Evolutionary conservation across 2,329 filamentous ascomycete genomes (phyloP), one percentile per base, ranked within the genome.

Genomic region (Arthrocladium fulminans): DNA sequence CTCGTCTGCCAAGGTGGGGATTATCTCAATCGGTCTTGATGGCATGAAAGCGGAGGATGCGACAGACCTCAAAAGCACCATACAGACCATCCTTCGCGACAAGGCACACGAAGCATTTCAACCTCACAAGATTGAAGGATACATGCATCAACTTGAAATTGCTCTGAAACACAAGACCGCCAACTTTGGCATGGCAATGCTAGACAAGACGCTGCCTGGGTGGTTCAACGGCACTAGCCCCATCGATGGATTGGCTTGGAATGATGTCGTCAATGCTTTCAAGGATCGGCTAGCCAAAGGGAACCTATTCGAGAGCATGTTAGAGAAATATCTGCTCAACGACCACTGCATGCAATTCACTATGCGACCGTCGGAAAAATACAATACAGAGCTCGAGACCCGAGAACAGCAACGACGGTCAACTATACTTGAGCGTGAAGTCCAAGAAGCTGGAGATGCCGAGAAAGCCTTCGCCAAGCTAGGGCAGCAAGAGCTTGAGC

Each of bases 191-290:
- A 87, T 96, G 75, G 83, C 83, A 15, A 78, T 97, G 46, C 80
- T 98, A 66, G 87, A 95, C 58, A 81, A 90, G 35, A 75, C 96
- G 6, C 86, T 94, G 62, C 84, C 88, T 1, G 83, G 85, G 51
- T 98, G 92, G 92, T 97, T 98, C 67, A 94, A 92, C 49, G 92
- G 90, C 3, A 81, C 88, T 2, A 87, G 97, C 63, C 90, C 92
- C 0, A 94, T 97, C 66, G 83, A 94, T 56, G 83, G 87, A 10
- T 72, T 98, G 29, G 84, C 88, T 2, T 97, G 89, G 88, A 92
- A 95, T 59, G 84, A 92, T 37, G 88, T 87, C 0, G 82, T 97
- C 2, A 73, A 82, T 22, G 81, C 81, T 4, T 98, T 98, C 68
- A 84, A 95, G 67, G 69, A 75, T 1, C 79, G 81, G 59, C 34